These are phyloP conservation scores for Elongisporangium prolatum DNA, from an alignment of 352 stramenopile genomes.

Conservation along the genomic window DNA sequence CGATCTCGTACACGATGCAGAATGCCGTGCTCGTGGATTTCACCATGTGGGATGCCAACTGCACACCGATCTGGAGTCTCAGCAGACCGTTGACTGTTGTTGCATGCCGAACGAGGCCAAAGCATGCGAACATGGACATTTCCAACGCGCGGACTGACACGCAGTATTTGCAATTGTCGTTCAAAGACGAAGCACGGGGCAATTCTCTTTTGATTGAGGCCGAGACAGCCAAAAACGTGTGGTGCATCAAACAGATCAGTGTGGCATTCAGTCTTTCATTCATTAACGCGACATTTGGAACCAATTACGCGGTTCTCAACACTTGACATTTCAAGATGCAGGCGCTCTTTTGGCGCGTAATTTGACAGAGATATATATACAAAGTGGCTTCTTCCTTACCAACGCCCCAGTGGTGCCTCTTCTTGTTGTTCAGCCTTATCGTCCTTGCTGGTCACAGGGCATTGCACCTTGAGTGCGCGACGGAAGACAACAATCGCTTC, in stretches of 20 bases:
- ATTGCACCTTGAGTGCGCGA: constrained; percentile 50
- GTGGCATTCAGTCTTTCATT: constrained; percentile 36
- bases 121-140: not conserved
- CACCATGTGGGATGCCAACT: constrained; percentile 45
- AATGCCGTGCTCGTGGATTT: constrained; percentile 50
- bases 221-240: constrained; percentile 6
- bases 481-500: constrained; percentile 67
- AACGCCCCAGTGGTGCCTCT: not conserved
- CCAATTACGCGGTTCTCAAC: constrained; percentile 16
- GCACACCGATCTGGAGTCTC: constrained; percentile 43
- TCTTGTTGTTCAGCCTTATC: not conserved
- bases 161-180: constrained; percentile 14
- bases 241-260: constrained; percentile 30
- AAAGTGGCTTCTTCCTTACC: not conserved
- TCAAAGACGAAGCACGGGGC: constrained; percentile 18
- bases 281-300: constrained; percentile 47
- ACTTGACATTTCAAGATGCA: not conserved
- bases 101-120: not conserved
- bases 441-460: constrained; percentile 7
- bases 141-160: constrained; percentile 3
- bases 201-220: constrained; percentile 24
- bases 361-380: not conserved
- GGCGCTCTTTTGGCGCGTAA: not conserved
- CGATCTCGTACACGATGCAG: constrained; percentile 31
- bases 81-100: constrained; percentile 22